Evolutionary conservation across 768 basidiomycete species (phyloP).

Genomic region (Suillus ampliporus): DNA sequence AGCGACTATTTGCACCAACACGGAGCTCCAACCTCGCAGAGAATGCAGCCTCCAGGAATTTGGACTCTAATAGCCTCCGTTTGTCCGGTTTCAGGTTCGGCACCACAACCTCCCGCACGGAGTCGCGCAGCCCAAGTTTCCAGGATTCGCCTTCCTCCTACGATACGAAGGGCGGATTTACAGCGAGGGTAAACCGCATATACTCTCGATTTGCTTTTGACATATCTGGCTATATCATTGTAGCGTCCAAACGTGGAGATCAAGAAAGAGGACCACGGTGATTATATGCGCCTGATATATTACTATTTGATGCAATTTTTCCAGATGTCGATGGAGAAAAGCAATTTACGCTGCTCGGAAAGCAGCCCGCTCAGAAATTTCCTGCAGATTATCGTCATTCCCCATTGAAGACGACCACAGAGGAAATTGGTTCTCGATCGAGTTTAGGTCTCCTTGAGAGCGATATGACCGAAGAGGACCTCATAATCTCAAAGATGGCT

Average conservation of each 20-base stretch:
- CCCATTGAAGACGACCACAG: slow-evolving; percentile 12
- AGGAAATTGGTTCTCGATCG: slow-evolving; percentile 9
- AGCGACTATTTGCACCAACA: slow-evolving; percentile 15
- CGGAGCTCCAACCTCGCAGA: slow-evolving; percentile 17
- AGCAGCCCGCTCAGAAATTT: slow-evolving; percentile 8
- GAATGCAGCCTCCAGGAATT: slow-evolving; percentile 8
- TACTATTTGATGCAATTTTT: not conserved
- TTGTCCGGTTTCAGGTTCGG: slow-evolving; percentile 14
- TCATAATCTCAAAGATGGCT: slow-evolving; percentile 15
- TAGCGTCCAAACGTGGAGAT: slow-evolving; percentile 1
- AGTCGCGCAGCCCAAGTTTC: slow-evolving; percentile 18
- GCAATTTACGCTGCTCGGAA: slow-evolving; percentile 9
- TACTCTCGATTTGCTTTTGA: not conserved
- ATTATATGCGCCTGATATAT: slow-evolving; percentile 23
- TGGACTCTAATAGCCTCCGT: slow-evolving; percentile 17
- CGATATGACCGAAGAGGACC: slow-evolving; percentile 1
- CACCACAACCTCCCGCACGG: slow-evolving; percentile 16
- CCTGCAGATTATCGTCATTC: slow-evolving; percentile 16
- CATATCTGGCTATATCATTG: not conserved
- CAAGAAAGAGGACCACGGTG: slow-evolving; percentile 26
- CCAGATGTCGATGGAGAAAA: slow-evolving; percentile 16
- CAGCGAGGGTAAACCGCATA: slow-evolving; percentile 16
- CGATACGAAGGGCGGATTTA: slow-evolving; percentile 11
- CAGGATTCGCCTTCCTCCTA: slow-evolving; percentile 8
- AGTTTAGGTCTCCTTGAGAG: not conserved